These are phyloP conservation scores for Backusella macrospora DNA, from an alignment of 192 early-diverging fungal genomes.

Conservation along the genomic window DNA sequence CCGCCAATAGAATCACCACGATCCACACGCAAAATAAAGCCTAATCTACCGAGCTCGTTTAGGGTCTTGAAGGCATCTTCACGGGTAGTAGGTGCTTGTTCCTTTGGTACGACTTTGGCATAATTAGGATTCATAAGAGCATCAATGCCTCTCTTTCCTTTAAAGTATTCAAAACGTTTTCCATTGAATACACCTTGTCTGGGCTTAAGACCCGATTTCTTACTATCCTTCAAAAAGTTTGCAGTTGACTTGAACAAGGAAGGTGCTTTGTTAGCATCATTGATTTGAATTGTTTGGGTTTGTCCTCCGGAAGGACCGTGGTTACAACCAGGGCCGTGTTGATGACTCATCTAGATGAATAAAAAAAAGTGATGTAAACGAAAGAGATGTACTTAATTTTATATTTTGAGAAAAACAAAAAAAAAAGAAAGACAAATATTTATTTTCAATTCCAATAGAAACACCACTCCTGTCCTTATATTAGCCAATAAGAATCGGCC, in stretches of 20 bases:
- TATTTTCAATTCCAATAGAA: constrained; percentile 9
- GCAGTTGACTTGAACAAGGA: constrained; percentile 45
- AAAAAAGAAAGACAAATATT: neutral
- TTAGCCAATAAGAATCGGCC: neutral
- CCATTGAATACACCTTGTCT: constrained; percentile 91
- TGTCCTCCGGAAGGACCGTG: constrained; percentile 9
- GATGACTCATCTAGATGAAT: constrained; percentile 30
- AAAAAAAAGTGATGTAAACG: neutral
- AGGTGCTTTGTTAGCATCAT: constrained; percentile 39
- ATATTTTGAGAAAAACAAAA: neutral
- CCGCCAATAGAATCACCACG: constrained; percentile 35
- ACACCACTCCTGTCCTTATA: neutral
- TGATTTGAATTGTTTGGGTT: constrained; percentile 16
- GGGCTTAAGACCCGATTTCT: constrained; percentile 72
- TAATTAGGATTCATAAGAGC: constrained; percentile 35
- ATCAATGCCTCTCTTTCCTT: constrained; percentile 50
- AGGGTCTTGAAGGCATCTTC: constrained; percentile 30
- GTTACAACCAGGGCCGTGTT: constrained; percentile 32
- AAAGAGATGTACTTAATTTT: neutral
- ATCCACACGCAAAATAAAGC: constrained; percentile 41
- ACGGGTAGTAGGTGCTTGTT: constrained; percentile 22
- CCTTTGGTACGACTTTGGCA: constrained; percentile 29
- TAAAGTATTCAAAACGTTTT: constrained; percentile 89
- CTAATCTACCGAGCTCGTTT: constrained; percentile 33
- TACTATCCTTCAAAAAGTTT: constrained; percentile 71